These are phyloP conservation scores for Dacryopinax spathularia DNA, from an alignment of 768 basidiomycete genomes.

Conservation along the genomic window DNA sequence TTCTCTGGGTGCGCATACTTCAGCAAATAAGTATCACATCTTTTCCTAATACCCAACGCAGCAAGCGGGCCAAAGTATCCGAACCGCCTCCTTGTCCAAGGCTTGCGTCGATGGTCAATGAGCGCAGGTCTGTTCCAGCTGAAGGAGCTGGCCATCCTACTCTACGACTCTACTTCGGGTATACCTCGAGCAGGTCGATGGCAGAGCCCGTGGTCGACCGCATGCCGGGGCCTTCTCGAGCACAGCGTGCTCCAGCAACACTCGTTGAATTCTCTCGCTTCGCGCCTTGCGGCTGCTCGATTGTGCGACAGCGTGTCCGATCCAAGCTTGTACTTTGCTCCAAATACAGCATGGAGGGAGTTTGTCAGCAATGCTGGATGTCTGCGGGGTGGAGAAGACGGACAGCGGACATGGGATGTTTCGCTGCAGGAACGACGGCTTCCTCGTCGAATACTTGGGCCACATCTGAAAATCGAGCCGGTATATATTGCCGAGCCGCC, in stretches of 20 bases:
- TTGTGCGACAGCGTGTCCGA: background rate
- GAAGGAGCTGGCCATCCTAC: background rate
- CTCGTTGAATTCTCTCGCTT: background rate
- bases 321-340: background rate
- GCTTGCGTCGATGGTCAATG: slow-evolving; percentile 1
- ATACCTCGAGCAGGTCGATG: background rate
- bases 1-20: no score
- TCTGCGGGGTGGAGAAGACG: background rate
- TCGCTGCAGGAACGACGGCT: no score
- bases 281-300: background rate
- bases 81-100: no score
- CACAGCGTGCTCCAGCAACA: background rate
- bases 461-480: no score
- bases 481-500: no score
- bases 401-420: background rate
- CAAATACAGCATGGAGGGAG: background rate
- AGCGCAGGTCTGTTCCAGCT: background rate
- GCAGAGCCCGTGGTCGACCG: background rate
- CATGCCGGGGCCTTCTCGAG: background rate
- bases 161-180: background rate
- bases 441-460: no score
- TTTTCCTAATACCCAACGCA: no score
- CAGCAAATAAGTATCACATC: no score
- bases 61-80: no score
- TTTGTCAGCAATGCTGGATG: background rate